Evolutionary conservation across 2,329 filamentous ascomycete genomes (phyloP), one percentile per base, ranked within the genome.

Genomic region (Sporothrix brunneoviolacea): DNA sequence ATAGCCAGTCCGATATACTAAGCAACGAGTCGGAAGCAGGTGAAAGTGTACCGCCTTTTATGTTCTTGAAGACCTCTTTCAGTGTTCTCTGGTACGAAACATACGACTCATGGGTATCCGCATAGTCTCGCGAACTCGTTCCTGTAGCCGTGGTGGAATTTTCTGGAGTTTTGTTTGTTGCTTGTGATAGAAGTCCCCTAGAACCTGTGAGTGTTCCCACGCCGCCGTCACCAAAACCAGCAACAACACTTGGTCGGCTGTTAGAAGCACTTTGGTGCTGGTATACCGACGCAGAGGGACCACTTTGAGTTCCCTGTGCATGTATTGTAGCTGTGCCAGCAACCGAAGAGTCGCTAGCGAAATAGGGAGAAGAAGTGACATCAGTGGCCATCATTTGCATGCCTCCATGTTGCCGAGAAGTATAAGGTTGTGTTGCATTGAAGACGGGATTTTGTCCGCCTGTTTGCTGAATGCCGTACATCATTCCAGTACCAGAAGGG

Each of bases 401-500:
- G 54, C 79, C 80, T 75, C 85, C 81, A 70, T 84, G 79, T 64
- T 89, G 86, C 72, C 86, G 83, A 59, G 82, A 73, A 62, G 83
- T 77, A 71, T 89, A 94, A 64, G 84, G 84, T 70, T 83, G 78
- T 65, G 83, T 80, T 63, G 81, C 72, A 68, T 91, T 86, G 71
- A 94, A 95, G 69, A 84, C 74, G 27, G 60, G 43, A 70, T 72
- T 73, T 69, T 80, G 79, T 57, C 75, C 70, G 55, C 71, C 73
- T 61, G 81, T 72, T 64, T 83, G 82, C 63, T 77, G 73, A 61
- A 91, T 84, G 70, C 83, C 84, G 73, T 94, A 94, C 77, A 93
- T 84, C 72, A 91, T 82, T 57, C 91, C 81, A 56, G 80, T 79
- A 50, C 79, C 71, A 1, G 51, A 16, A 48, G 82, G 68, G 61